Conservation (phyloP, 2,329 filamentous ascomycete species). For the Penicillium hordei region DNA sequence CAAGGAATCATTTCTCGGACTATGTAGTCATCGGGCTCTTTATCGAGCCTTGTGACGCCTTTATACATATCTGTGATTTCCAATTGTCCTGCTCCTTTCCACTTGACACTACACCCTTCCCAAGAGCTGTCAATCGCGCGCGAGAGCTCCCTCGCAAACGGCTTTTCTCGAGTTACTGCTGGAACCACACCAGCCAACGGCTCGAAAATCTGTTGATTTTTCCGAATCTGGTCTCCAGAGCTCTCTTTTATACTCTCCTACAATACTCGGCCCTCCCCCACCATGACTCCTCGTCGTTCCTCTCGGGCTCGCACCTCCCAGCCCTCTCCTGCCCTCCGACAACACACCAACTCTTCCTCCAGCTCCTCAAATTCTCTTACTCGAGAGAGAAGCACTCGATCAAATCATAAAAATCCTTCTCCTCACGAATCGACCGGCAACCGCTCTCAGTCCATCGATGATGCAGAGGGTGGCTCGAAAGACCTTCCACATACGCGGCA, state of each 20-base stretch:
- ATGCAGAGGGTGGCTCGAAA: conserved; percentile 50
- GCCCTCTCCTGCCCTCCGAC: conserved; percentile 65
- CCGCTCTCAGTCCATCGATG: conserved; percentile 54
- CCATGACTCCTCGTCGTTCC: conserved; percentile 77
- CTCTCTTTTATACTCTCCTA: conserved; percentile 13
- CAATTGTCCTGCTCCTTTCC: conserved; percentile 29
- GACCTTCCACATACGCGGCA: conserved; percentile 72
- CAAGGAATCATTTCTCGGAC: conserved; percentile 34
- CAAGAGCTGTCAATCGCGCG: conserved; percentile 27
- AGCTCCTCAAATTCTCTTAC: conserved; percentile 70
- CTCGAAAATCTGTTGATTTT: conserved; percentile 7
- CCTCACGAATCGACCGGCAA: conserved; percentile 71
- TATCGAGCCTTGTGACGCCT: conserved; percentile 33
- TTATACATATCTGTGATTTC: conserved; percentile 27
- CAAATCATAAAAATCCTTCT: conserved; percentile 70
- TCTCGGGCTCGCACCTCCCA: conserved; percentile 83
- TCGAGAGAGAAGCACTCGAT: conserved; percentile 73
- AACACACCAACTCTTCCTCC: conserved; percentile 74
- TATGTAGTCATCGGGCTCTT: conserved; percentile 43
- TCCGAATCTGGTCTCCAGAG: conserved; percentile 6
- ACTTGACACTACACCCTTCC: conserved; percentile 11
- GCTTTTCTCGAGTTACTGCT: conserved; percentile 20
- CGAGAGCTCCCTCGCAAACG: conserved; percentile 26
- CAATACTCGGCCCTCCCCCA: conserved; percentile 16
- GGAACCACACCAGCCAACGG: conserved; percentile 8